Evolutionary conservation across 345 rosid genomes (phyloP).

Genomic region (Excoecaria agallocha): DNA sequence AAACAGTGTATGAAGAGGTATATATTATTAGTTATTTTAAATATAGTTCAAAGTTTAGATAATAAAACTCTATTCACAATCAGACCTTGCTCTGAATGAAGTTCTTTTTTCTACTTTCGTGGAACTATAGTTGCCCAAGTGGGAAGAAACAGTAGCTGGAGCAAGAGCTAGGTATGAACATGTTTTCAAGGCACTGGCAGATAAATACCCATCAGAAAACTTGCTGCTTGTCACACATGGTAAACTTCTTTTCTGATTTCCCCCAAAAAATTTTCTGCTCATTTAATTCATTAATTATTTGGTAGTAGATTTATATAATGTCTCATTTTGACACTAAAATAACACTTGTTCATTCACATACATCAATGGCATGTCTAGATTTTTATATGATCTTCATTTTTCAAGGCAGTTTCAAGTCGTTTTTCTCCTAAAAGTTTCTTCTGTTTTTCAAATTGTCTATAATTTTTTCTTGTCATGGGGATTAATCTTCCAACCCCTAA

Average conservation of each 20-base stretch:
- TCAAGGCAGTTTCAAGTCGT: neutral
- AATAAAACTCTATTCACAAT: neutral
- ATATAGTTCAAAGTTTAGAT: neutral
- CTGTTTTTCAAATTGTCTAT: neutral
- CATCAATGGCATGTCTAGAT: too few species aligned
- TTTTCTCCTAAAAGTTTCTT: neutral
- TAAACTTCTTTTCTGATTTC: slow-evolving; percentile 25
- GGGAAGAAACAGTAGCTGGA: slow-evolving; percentile 54
- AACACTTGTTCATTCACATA: neutral
- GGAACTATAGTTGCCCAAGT: slow-evolving; percentile 54
- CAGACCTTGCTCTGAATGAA: neutral
- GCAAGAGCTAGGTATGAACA: slow-evolving; percentile 56
- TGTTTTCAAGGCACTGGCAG: slow-evolving; percentile 57
- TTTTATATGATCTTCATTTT: neutral
- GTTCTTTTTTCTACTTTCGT: slow-evolving; percentile 8
- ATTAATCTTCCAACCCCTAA: neutral
- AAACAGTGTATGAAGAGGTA: slow-evolving; percentile 57
- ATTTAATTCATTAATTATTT: neutral
- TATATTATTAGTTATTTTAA: neutral
- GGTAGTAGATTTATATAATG: neutral
- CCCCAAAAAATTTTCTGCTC: neutral
- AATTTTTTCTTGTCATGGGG: too few species aligned
- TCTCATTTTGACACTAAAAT: neutral
- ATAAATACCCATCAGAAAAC: slow-evolving; percentile 75
- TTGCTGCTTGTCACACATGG: slow-evolving; percentile 86